Evolutionary conservation across 768 basidiomycete species (phyloP).

Genomic region (Russula ochroleuca): DNA sequence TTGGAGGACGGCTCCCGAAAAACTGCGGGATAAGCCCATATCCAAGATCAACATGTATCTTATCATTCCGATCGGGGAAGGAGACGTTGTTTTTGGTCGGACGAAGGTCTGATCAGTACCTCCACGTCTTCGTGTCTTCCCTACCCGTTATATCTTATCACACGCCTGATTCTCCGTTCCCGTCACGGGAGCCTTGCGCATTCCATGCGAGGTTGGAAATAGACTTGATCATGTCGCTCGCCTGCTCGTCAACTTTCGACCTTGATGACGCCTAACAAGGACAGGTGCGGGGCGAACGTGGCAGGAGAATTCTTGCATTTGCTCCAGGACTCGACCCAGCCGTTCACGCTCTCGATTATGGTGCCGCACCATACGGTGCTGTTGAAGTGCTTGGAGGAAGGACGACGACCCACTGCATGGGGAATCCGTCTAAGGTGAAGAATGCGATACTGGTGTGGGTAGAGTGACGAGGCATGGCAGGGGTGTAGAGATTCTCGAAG

Average conservation of each 20-base stretch:
- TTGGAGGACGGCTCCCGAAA: too few relatives aligned
- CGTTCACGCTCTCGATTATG: background rate
- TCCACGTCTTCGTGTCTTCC: too few relatives aligned
- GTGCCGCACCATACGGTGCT: background rate
- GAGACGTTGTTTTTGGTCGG: too few relatives aligned
- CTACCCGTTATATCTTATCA: too few relatives aligned
- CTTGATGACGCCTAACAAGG: background rate
- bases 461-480: background rate
- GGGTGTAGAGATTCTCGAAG: background rate
- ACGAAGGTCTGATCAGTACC: too few relatives aligned
- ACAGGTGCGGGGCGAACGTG: background rate
- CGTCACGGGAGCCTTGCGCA: background rate
- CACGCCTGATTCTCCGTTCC: too few relatives aligned
- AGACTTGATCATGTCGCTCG: background rate
- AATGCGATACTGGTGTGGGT: background rate
- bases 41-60: too few relatives aligned
- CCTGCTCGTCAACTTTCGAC: background rate
- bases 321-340: background rate
- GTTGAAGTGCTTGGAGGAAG: background rate
- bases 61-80: too few relatives aligned
- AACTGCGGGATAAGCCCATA: too few relatives aligned
- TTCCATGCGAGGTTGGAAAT: background rate
- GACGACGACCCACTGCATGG: background rate
- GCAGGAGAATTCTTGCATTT: background rate
- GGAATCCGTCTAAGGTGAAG: background rate